Evolutionary conservation across 176 grass and related monocot genomes (phyloP).

Genomic region (Oryza glumipatula): DNA sequence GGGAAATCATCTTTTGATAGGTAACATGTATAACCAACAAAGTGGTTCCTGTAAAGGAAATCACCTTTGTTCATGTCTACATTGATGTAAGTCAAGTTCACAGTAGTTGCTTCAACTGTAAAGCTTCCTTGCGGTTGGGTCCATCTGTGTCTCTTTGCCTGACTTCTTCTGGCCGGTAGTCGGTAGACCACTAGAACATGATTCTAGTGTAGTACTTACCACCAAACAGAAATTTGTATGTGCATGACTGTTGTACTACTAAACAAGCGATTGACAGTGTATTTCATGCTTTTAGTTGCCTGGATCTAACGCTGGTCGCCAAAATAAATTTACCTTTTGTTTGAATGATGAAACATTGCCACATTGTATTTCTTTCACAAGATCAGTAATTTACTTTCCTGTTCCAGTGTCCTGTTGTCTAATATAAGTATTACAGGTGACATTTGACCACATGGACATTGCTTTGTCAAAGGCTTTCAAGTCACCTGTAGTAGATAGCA

Average conservation of each 20-base stretch:
- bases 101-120: neutral
- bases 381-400: neutral
- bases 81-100: neutral
- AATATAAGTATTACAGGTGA: conserved; percentile 66
- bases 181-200: conserved; percentile 8
- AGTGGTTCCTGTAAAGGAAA: conserved; percentile 14
- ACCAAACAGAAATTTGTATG: neutral
- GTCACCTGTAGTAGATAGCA: conserved; percentile 70
- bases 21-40: neutral
- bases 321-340: neutral
- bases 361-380: neutral
- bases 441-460: conserved; percentile 90
- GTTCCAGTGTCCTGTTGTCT: neutral
- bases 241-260: neutral
- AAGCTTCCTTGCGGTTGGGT: neutral
- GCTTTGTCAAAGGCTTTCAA: conserved; percentile 91
- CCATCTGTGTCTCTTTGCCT: neutral
- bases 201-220: neutral
- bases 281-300: conserved; percentile 11
- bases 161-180: neutral
- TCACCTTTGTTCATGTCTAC: neutral
- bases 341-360: neutral
- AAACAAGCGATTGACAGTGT: neutral
- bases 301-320: neutral
- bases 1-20: neutral